Percentiles rank a stretch among this genome's conserved stretches.
phyloP scores from a whole-genome alignment of 1,139 yeast genomes.

The Protomyces macrosporus region DNA sequence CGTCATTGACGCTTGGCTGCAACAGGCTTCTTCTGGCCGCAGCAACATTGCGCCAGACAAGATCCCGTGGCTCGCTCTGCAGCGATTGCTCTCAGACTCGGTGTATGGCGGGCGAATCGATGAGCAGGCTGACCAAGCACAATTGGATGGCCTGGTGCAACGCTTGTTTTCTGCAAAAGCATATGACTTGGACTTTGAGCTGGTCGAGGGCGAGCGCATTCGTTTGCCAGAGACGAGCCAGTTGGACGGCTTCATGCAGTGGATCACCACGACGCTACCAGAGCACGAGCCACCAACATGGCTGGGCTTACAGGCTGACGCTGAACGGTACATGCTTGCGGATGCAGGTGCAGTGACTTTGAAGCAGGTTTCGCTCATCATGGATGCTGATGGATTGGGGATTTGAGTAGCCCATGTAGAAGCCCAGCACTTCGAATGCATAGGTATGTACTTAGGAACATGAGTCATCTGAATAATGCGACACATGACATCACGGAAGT shows the following conservation, averaged over 20 bases:
- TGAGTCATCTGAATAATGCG: too few relatives aligned
- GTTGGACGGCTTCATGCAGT: conserved; percentile 42
- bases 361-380: background rate
- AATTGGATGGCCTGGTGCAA: conserved; percentile 37
- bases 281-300: conserved; percentile 57
- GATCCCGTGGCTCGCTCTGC: conserved; percentile 57
- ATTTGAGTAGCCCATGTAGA: too few relatives aligned
- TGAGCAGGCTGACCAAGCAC: conserved; percentile 43
- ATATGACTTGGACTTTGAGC: conserved; percentile 41
- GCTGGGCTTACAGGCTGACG: conserved; percentile 53
- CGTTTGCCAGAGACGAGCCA: conserved; percentile 50
- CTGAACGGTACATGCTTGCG: conserved; percentile 39
- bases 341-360: conserved; percentile 31
- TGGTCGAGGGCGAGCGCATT: conserved; percentile 39
- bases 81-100: conserved; percentile 49
- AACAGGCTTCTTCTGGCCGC: conserved; percentile 35
- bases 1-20: conserved; percentile 46
- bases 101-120: conserved; percentile 75
- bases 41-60: conserved; percentile 46
- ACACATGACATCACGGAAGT: too few relatives aligned
- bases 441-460: too few relatives aligned
- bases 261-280: conserved; percentile 54
- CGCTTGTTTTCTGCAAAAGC: conserved; percentile 40
- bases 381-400: background rate
- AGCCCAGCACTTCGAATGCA: too few relatives aligned